Evolutionary conservation across 2,329 filamentous ascomycete genomes (phyloP).

Genomic region (Aspergillus latus): DNA sequence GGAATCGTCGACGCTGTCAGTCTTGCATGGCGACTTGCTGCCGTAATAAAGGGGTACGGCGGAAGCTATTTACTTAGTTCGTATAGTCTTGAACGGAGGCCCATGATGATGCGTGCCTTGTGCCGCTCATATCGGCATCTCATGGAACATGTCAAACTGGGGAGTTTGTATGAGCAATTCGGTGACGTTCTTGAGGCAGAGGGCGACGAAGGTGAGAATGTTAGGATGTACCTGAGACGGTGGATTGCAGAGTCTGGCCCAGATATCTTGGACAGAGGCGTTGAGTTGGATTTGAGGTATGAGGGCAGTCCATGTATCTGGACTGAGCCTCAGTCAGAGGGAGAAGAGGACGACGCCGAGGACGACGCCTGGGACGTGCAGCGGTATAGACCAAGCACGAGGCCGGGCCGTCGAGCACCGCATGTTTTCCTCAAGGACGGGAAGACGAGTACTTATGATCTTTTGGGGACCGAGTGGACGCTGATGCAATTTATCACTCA

Average conservation of each 20-base stretch:
- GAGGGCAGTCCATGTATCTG: constrained; percentile 19
- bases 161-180: neutral
- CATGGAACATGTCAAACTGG: constrained; percentile 14
- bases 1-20: constrained; percentile 38
- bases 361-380: neutral
- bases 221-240: neutral
- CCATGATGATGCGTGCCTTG: constrained; percentile 29
- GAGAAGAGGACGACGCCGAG: too few relatives aligned
- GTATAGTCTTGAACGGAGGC: constrained; percentile 32
- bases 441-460: constrained; percentile 27
- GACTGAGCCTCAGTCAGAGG: constrained; percentile 5
- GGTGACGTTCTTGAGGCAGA: neutral
- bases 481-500: constrained; percentile 19
- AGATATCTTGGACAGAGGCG: constrained; percentile 20
- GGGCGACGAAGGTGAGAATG: neutral
- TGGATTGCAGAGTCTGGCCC: constrained; percentile 8
- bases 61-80: constrained; percentile 24
- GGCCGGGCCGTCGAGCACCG: constrained; percentile 32
- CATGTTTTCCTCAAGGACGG: constrained; percentile 33
- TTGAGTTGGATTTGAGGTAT: constrained; percentile 27
- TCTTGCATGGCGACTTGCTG: constrained; percentile 38
- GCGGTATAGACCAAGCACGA: constrained; percentile 30
- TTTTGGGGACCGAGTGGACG: constrained; percentile 28
- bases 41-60: constrained; percentile 27
- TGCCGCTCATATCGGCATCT: constrained; percentile 22